phyloP scores from a whole-genome alignment of 305 asterid species.

The Lippia alba region DNA sequence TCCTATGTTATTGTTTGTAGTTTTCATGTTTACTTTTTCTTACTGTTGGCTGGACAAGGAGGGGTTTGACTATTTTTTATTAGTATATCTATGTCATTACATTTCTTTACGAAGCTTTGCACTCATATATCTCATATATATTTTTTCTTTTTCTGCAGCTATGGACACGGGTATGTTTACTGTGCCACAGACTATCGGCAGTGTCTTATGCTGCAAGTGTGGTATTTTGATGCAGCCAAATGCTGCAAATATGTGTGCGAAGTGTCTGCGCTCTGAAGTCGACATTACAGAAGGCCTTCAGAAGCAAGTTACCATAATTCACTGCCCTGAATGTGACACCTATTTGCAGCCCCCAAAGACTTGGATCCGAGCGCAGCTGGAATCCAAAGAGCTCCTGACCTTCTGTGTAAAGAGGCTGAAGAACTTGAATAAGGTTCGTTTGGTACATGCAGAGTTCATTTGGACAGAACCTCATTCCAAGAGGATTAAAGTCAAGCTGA shows the following conservation, averaged over 20 bases:
- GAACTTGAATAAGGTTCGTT: constrained; percentile 53
- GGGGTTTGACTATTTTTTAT: neutral
- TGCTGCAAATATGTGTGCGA: constrained; percentile 65
- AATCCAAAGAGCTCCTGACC: constrained; percentile 59
- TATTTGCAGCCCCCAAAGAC: constrained; percentile 65
- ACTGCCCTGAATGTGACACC: constrained; percentile 61
- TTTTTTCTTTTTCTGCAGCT: constrained; percentile 3
- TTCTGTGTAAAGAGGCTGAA: constrained; percentile 62
- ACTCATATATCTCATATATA: constrained; percentile 4
- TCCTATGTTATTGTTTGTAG: neutral
- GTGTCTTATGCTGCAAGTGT: constrained; percentile 64
- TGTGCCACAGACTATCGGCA: constrained; percentile 52
- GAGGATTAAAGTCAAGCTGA: constrained; percentile 66
- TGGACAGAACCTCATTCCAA: constrained; percentile 75
- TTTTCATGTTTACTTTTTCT: neutral
- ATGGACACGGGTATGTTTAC: constrained; percentile 60
- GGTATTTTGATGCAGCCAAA: constrained; percentile 65
- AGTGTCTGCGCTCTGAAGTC: constrained; percentile 55
- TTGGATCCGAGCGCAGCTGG: constrained; percentile 66
- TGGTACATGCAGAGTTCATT: constrained; percentile 59
- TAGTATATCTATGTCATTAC: neutral
- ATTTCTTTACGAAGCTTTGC: neutral
- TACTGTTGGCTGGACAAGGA: neutral
- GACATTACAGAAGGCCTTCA: constrained; percentile 69
- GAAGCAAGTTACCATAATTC: constrained; percentile 48